Base-by-base conservation (phyloP, 192 early-diverging fungal genomes). In the Cladochytrium replicatum region DNA sequence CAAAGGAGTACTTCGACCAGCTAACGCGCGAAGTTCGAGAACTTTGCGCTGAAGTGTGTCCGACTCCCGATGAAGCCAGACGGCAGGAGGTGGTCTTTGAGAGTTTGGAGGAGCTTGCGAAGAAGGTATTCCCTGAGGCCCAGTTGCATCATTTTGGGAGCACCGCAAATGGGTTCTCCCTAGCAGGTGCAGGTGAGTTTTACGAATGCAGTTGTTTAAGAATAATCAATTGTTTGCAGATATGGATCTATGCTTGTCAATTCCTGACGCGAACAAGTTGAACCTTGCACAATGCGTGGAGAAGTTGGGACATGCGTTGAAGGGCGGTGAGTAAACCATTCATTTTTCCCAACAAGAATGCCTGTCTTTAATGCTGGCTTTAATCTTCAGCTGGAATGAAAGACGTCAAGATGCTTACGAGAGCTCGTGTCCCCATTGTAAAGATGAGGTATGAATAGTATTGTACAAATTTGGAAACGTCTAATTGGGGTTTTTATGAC, bases 81-180 rank as follows among this genome's bases (percentile, higher is more conserved):
- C 41, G 41, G 29, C 52, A 56, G 30, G 54, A 49, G 21, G 29
- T 34, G 32, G 54, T 56, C 6, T 54, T 48, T 42, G 38, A 29
- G 21, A 32, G n/a, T 15, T 50, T 56, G 29, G 21, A 48, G 43
- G 52, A 49, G 46, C 39, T 61, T 50, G 34, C 46, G 19, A 25
- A 40, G 24, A n/a, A 46, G 24, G 60, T 43, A 9, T 56, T 57
- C 53, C 32, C 43, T 4, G 57, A 58, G 41, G 27, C 51, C 8
- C 52, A 21, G 9, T 37, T 60, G 13, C 58, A 60, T 50, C 58
- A 60, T 29, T 60, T 60, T 48, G 58, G 58, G 1, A 55, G 51
- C 2, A 58, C 56, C 15, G 56, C 56, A 19, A 22, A 51, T 7
- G 56, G 56, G 37, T 58, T 58, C 29, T 58, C 56, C 39, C 45